phyloP scores from a whole-genome alignment of 2,329 filamentous ascomycete species.

The Aspergillus quadricinctus region DNA sequence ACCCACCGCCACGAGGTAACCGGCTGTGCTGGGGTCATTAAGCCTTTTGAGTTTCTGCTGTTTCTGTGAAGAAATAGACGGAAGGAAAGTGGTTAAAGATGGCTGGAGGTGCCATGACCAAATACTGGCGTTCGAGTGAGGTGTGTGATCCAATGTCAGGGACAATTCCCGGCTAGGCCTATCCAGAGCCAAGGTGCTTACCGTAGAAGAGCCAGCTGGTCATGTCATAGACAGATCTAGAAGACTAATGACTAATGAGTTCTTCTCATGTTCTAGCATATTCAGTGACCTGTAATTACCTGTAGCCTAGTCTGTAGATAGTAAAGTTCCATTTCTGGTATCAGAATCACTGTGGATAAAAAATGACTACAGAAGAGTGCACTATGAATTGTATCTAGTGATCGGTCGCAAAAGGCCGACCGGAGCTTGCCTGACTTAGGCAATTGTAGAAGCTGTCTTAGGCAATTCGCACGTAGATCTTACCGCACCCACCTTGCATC shows the following conservation, averaged over 20 bases:
- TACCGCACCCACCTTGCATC: background rate
- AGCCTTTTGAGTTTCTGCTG: background rate
- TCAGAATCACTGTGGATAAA: background rate
- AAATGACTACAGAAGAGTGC: background rate
- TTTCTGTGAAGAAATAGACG: background rate
- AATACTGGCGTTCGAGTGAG: background rate
- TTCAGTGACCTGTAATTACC: background rate
- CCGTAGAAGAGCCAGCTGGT: too few species aligned
- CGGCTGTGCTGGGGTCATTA: constrained; percentile 14
- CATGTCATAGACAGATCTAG: too few species aligned
- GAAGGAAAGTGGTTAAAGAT: too few species aligned
- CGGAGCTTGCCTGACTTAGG: constrained; percentile 11
- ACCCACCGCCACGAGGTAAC: constrained; percentile 24
- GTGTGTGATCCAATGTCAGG: background rate
- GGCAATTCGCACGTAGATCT: constrained; percentile 13
- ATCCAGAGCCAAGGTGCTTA: background rate
- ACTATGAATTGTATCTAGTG: background rate
- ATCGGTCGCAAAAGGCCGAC: background rate
- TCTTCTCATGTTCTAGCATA: background rate
- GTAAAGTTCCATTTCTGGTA: background rate
- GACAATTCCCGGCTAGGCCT: background rate
- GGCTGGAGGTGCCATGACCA: background rate
- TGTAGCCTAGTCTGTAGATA: background rate
- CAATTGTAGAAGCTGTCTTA: constrained; percentile 10
- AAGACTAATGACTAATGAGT: too few species aligned